Evolutionary conservation across 2,329 filamentous ascomycete genomes (phyloP).

Genomic region (Diaporthe sp.): DNA sequence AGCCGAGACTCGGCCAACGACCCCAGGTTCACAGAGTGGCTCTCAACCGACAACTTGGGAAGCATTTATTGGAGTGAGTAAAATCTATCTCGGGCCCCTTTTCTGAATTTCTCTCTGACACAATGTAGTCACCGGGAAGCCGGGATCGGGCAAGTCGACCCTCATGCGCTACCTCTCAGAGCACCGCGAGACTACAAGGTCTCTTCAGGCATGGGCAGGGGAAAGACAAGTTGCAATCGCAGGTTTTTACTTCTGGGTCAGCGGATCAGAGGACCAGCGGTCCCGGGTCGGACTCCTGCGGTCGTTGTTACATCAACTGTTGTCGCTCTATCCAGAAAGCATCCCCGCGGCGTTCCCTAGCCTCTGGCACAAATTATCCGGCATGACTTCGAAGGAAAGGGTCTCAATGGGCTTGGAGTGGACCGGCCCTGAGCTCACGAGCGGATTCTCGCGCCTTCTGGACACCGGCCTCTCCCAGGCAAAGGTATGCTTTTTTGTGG

Average conservation of each 20-base stretch:
- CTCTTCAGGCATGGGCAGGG: constrained; percentile 48
- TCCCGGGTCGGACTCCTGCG: constrained; percentile 55
- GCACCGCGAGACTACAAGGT: constrained; percentile 41
- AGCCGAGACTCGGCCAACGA: neutral
- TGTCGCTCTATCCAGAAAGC: constrained; percentile 46
- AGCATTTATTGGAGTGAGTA: constrained; percentile 37
- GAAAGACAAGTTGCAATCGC: constrained; percentile 50
- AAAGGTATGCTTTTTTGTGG: constrained; percentile 47
- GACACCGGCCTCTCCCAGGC: constrained; percentile 40
- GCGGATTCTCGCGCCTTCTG: constrained; percentile 46
- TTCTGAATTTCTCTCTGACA: neutral
- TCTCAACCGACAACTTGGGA: constrained; percentile 36
- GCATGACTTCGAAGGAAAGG: constrained; percentile 49
- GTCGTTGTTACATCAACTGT: constrained; percentile 54
- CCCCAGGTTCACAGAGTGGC: constrained; percentile 31
- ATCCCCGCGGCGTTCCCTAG: constrained; percentile 48
- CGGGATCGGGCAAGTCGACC: constrained; percentile 63
- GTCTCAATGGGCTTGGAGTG: constrained; percentile 50
- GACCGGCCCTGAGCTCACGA: constrained; percentile 49
- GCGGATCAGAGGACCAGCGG: constrained; percentile 54
- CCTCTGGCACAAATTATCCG: constrained; percentile 48
- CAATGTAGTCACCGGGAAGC: constrained; percentile 58
- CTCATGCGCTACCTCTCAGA: constrained; percentile 57
- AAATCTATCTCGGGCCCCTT: too few relatives aligned
- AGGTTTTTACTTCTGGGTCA: constrained; percentile 62